These are phyloP conservation scores for Papiliotrema nemorosa DNA, from an alignment of 1,284 basidiomycete genomes.

Conservation along the genomic window DNA sequence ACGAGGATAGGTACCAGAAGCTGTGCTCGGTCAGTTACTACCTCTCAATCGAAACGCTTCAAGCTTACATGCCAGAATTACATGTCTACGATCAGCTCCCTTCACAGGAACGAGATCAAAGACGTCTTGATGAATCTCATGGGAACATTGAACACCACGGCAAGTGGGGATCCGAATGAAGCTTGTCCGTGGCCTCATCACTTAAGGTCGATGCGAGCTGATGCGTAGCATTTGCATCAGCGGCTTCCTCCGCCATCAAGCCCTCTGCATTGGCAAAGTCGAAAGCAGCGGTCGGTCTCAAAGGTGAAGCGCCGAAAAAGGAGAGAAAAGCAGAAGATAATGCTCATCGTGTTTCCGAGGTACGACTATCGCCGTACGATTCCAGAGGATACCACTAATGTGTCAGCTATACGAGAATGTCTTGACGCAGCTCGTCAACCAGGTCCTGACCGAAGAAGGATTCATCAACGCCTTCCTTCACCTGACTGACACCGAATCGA, in stretches of 20 bases:
- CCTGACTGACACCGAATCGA: slow-evolving; percentile 79
- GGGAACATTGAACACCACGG: slow-evolving; percentile 61
- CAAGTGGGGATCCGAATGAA: slow-evolving; percentile 61
- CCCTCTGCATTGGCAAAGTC: slow-evolving; percentile 37
- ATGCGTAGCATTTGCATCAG: slow-evolving; percentile 31
- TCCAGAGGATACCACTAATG: background rate
- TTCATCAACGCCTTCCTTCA: slow-evolving; percentile 92
- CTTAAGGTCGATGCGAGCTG: background rate
- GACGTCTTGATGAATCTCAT: slow-evolving; percentile 63
- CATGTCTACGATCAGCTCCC: slow-evolving; percentile 74
- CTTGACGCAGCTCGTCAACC: slow-evolving; percentile 70
- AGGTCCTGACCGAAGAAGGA: slow-evolving; percentile 75
- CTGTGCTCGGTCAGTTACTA: slow-evolving; percentile 69
- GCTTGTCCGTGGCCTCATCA: slow-evolving; percentile 24
- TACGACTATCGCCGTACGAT: slow-evolving; percentile 36
- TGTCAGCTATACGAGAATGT: slow-evolving; percentile 68
- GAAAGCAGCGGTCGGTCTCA: slow-evolving; percentile 34
- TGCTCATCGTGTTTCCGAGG: slow-evolving; percentile 55
- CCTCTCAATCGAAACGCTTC: background rate
- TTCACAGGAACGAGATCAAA: slow-evolving; percentile 76
- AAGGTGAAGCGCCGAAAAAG: slow-evolving; percentile 45
- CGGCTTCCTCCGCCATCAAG: slow-evolving; percentile 17
- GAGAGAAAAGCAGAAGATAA: slow-evolving; percentile 35
- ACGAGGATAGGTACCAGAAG: slow-evolving; percentile 74
- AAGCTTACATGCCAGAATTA: slow-evolving; percentile 62